A percentile compares a stretch with the other conserved stretches of the same genome.
These are phyloP conservation scores for Spathaspora arborariae DNA, from an alignment of 805 yeast species.

Conservation along the genomic window DNA sequence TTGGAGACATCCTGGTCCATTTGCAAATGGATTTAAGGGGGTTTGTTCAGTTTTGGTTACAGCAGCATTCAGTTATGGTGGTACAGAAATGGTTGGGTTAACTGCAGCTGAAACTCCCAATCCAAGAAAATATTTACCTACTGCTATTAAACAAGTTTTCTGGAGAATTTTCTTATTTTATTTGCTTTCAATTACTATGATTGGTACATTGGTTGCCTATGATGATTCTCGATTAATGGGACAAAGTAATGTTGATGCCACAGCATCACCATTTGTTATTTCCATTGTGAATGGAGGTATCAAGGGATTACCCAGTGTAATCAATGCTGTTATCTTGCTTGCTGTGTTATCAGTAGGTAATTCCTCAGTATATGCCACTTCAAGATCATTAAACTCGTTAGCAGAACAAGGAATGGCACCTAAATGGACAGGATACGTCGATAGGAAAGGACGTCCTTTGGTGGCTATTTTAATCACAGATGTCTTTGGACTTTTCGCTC, in stretches of 20 bases:
- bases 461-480: slow-evolving; percentile 50
- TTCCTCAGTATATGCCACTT: slow-evolving; percentile 65
- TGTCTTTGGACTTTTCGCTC: slow-evolving; percentile 56
- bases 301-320: slow-evolving; percentile 57
- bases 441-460: slow-evolving; percentile 65
- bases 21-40: slow-evolving; percentile 44
- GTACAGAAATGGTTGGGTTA: slow-evolving; percentile 35
- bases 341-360: slow-evolving; percentile 71
- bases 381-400: slow-evolving; percentile 62
- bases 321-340: slow-evolving; percentile 65
- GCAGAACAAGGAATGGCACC: slow-evolving; percentile 66
- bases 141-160: slow-evolving; percentile 36
- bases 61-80: slow-evolving; percentile 36
- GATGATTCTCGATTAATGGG: slow-evolving; percentile 27
- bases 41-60: slow-evolving; percentile 32
- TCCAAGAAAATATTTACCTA: slow-evolving; percentile 29
- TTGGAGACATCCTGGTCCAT: slow-evolving; percentile 51
- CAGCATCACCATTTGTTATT: slow-evolving; percentile 77
- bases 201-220: slow-evolving; percentile 24
- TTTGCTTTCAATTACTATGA: slow-evolving; percentile 24
- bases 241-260: slow-evolving; percentile 49
- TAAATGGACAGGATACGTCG: slow-evolving; percentile 53
- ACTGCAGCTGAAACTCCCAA: slow-evolving; percentile 35
- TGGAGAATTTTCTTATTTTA: slow-evolving; percentile 36
- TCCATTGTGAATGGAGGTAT: slow-evolving; percentile 65